Conservation (phyloP, 305 asterid species). For the Euphrasia arctica region DNA sequence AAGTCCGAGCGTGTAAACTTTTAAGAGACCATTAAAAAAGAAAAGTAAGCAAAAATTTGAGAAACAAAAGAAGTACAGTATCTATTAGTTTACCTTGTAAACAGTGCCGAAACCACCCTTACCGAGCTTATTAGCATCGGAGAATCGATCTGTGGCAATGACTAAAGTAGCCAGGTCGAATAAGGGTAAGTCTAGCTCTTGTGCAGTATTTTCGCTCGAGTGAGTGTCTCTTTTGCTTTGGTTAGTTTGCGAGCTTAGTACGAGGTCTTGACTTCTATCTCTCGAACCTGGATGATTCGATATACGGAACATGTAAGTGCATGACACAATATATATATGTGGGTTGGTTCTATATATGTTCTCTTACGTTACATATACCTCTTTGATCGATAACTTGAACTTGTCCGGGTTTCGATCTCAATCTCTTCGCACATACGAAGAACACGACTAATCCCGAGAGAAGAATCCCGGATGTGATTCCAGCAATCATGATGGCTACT, state of each 20-base stretch:
- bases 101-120: slow-evolving; percentile 93
- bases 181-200: slow-evolving; percentile 74
- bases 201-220: slow-evolving; percentile 44
- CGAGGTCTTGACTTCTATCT: slow-evolving; percentile 61
- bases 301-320: neutral
- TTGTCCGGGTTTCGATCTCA: slow-evolving; percentile 24
- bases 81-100: slow-evolving; percentile 49
- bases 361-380: slow-evolving; percentile 38
- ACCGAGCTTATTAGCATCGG: slow-evolving; percentile 67
- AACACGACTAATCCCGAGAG: slow-evolving; percentile 33
- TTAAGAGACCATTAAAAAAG: too few species aligned
- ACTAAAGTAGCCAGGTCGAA: slow-evolving; percentile 48
- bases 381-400: slow-evolving; percentile 26
- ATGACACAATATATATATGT: too few species aligned
- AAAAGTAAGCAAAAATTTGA: too few species aligned
- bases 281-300: slow-evolving; percentile 36
- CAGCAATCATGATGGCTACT: slow-evolving; percentile 28
- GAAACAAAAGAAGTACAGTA: too few species aligned
- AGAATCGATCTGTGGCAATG: slow-evolving; percentile 67
- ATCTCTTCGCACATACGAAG: slow-evolving; percentile 37
- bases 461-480: slow-evolving; percentile 36
- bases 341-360: neutral
- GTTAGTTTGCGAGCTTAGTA: slow-evolving; percentile 42
- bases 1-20: too few species aligned
- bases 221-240: slow-evolving; percentile 46